Evolutionary conservation across 2,329 filamentous ascomycete genomes (phyloP).

Genomic region (Fusarium sp.): DNA sequence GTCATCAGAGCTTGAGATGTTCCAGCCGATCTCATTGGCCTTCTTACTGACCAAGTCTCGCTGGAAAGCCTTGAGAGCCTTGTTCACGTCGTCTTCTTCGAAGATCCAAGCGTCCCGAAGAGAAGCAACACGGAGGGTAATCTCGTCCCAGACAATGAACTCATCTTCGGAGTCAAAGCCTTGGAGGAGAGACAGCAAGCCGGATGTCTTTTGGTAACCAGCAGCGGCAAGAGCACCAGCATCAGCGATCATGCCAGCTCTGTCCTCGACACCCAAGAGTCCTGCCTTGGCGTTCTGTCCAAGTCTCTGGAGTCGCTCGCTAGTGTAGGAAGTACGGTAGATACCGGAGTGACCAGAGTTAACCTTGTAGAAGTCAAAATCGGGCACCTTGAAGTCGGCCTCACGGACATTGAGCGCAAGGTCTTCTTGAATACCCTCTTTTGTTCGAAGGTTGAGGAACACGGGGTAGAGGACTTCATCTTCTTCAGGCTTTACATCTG

Average conservation of each 20-base stretch:
- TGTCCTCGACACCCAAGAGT: conserved; percentile 86
- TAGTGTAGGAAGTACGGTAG: conserved; percentile 89
- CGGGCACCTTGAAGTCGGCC: conserved; percentile 78
- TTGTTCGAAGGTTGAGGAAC: conserved; percentile 85
- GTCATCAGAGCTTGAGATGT: conserved; percentile 84
- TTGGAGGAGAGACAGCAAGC: conserved; percentile 84
- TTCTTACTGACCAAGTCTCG: conserved; percentile 80
- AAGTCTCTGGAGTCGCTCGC: conserved; percentile 86
- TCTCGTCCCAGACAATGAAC: conserved; percentile 96
- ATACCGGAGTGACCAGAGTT: conserved; percentile 95
- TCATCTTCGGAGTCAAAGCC: conserved; percentile 85
- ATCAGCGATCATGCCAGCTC: conserved; percentile 94
- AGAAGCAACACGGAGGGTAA: conserved; percentile 80
- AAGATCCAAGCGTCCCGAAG: conserved; percentile 85
- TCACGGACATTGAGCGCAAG: conserved; percentile 73
- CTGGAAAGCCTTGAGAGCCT: conserved; percentile 86
- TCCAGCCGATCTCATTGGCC: conserved; percentile 89
- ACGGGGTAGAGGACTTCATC: conserved; percentile 90
- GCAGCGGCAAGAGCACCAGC: conserved; percentile 89
- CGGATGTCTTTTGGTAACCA: conserved; percentile 93
- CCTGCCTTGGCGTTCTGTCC: conserved; percentile 80
- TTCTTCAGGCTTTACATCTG: conserved; percentile 92
- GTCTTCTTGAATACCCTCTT: conserved; percentile 82
- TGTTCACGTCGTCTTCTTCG: conserved; percentile 77
- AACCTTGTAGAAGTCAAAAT: conserved; percentile 92